Percentiles rank a stretch among this genome's conserved stretches.
phyloP scores from a whole-genome alignment of 352 stramenopile species.

The Halophytophthora polymorphica region DNA sequence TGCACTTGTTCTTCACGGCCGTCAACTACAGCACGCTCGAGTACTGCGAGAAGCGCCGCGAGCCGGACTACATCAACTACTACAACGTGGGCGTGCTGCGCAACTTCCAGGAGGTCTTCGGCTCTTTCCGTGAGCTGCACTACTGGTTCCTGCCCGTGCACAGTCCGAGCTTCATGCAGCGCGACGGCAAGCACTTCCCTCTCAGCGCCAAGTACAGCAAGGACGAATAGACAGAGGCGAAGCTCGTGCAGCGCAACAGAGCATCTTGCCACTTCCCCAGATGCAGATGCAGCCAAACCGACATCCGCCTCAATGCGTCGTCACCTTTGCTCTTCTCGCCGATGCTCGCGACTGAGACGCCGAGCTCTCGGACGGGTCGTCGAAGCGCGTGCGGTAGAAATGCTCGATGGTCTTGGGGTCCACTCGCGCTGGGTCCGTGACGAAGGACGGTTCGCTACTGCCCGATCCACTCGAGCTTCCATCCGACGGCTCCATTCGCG shows the following conservation, averaged over 20 bases:
- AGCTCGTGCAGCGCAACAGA: not conserved
- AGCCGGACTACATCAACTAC: constrained; percentile 79
- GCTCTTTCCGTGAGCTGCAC: constrained; percentile 47
- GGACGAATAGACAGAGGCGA: constrained; percentile 32
- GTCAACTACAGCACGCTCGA: constrained; percentile 85
- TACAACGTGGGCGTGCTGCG: constrained; percentile 68
- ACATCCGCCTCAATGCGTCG: not conserved
- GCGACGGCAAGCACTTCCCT: constrained; percentile 47
- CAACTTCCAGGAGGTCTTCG: constrained; percentile 81
- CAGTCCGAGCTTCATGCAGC: constrained; percentile 43
- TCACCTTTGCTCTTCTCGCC: constrained; percentile 6
- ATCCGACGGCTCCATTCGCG: not conserved
- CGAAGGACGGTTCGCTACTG: not conserved
- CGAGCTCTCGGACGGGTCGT: constrained; percentile 23
- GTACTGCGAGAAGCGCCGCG: constrained; percentile 82
- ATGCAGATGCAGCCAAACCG: too few relatives aligned
- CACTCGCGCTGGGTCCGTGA: constrained; percentile 4
- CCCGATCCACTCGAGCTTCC: not conserved
- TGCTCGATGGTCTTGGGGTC: constrained; percentile 31
- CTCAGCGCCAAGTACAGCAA: constrained; percentile 54
- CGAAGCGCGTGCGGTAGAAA: constrained; percentile 68
- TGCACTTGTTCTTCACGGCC: constrained; percentile 69
- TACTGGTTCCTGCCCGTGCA: constrained; percentile 77
- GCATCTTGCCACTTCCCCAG: too few relatives aligned
- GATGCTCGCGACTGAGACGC: not conserved